Conservation (phyloP, 1,284 basidiomycete genomes). For the Coniferiporia sulphurascens region DNA sequence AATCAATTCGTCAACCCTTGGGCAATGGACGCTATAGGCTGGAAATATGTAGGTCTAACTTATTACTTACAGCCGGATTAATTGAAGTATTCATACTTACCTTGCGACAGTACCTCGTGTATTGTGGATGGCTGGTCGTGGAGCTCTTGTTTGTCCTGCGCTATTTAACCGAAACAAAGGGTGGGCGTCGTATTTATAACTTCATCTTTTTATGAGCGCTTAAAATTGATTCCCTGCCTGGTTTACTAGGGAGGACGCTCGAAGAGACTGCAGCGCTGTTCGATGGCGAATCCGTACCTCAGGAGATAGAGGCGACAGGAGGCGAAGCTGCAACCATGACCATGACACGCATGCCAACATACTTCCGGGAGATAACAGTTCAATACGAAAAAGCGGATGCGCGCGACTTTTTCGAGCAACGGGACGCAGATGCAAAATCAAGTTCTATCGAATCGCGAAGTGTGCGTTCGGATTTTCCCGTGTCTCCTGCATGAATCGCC, state of each 20-base stretch:
- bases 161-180: slow-evolving; percentile 60
- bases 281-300: slow-evolving; percentile 26
- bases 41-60: slow-evolving; percentile 49
- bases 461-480: background rate
- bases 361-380: background rate
- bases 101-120: slow-evolving; percentile 44
- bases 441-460: background rate
- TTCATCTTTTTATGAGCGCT: background rate
- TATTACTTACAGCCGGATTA: background rate
- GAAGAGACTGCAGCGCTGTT: slow-evolving; percentile 59
- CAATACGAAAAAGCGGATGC: slow-evolving; percentile 6
- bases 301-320: slow-evolving; percentile 41
- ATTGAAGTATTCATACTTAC: background rate
- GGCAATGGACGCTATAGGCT: slow-evolving; percentile 59
- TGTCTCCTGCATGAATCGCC: background rate
- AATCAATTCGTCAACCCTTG: slow-evolving; percentile 74
- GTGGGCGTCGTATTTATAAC: slow-evolving; percentile 24
- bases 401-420: slow-evolving; percentile 8
- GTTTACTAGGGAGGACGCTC: slow-evolving; percentile 40
- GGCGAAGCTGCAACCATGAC: slow-evolving; percentile 48
- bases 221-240: background rate
- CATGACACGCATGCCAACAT: slow-evolving; percentile 14
- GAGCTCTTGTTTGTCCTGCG: slow-evolving; percentile 53
- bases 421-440: background rate
- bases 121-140: slow-evolving; percentile 55